Conservation (phyloP, 2,329 filamentous ascomycete genomes). For the Paracoccidioides brasiliensis region DNA sequence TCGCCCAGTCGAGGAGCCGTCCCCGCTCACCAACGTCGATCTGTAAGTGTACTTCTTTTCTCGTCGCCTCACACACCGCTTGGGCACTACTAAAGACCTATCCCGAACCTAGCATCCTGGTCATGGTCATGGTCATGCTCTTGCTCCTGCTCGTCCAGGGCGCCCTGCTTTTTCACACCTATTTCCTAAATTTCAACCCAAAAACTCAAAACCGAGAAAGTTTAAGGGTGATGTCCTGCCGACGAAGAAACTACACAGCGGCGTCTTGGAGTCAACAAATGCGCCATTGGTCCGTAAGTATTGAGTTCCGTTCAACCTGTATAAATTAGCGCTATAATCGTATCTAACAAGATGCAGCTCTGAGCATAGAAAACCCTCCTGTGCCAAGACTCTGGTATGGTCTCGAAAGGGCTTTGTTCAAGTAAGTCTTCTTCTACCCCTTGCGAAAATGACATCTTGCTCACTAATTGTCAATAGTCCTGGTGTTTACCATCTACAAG, state of each 20-base stretch:
- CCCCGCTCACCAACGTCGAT: not conserved
- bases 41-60: not conserved
- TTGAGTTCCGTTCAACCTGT: not conserved
- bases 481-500: constrained; percentile 83
- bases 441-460: constrained; percentile 2
- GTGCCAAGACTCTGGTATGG: constrained; percentile 58
- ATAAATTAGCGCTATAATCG: not conserved
- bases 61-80: not conserved
- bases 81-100: not conserved
- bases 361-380: constrained; percentile 35
- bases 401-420: constrained; percentile 86
- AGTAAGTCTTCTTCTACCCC: constrained; percentile 33
- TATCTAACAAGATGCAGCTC: constrained; percentile 16
- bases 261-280: constrained; percentile 7
- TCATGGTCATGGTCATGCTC: not conserved
- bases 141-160: not conserved
- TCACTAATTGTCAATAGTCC: constrained; percentile 31
- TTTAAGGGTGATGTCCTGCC: not conserved
- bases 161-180: not conserved
- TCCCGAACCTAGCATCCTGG: not conserved
- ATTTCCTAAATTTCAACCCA: not conserved
- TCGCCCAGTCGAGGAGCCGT: too few relatives aligned
- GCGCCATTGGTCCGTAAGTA: constrained; percentile 14
- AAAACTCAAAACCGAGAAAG: too few relatives aligned
- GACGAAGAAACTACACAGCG: constrained; percentile 3